Base-by-base conservation (phyloP, 129 eudicot species). In the Ambrosia artemisiifolia region DNA sequence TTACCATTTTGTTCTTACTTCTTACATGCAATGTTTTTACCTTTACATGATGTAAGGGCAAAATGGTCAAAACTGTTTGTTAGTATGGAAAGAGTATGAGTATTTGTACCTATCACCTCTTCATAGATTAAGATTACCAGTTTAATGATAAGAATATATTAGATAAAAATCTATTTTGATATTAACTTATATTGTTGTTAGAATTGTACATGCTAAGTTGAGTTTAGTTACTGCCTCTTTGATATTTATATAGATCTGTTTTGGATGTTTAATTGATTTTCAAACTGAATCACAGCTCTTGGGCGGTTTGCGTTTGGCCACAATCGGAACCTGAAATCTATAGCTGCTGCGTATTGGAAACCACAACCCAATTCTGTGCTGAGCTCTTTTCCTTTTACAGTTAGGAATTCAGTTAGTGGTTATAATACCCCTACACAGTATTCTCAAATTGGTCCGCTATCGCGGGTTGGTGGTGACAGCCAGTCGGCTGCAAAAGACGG, bases 301-400 rank as follows among this genome's bases (percentile, higher is more conserved):
- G 81, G 97, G 5, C 96, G 99, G 19, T 94, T 94, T 83, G 96
- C 99, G 12, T 90, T 94, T 80, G 96, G 96, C 68, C 97, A 94
- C 86, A 94, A 86, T 79, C 83, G 88, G 76, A 90, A 94, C 78
- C 79, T 94, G 54, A 94, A 94, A 82, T 77, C 96, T 54, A 88
- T 94, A 50, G 99, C 99, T 43, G 96, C 96, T 55, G 89, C 88
- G 74, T 77, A 81, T 63, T 94, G 92, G 91, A 94, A 86, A 73
- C 90, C 97, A 70, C 99, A 90, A 76, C 64, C 96, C 0, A 83
- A 81, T 64, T 82, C 93, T 64, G 91, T 86, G 54, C 69, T 94
- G 11, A 80, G 86, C 66, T 81, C 96, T 60, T 75, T 90, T 20
- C 80, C 95, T 28, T 86, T 85, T 65, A 86, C 83, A 2, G 67